These are phyloP conservation scores for Alternaria hordeiaustralica DNA, from an alignment of 2,329 filamentous ascomycete genomes.

Conservation along the genomic window DNA sequence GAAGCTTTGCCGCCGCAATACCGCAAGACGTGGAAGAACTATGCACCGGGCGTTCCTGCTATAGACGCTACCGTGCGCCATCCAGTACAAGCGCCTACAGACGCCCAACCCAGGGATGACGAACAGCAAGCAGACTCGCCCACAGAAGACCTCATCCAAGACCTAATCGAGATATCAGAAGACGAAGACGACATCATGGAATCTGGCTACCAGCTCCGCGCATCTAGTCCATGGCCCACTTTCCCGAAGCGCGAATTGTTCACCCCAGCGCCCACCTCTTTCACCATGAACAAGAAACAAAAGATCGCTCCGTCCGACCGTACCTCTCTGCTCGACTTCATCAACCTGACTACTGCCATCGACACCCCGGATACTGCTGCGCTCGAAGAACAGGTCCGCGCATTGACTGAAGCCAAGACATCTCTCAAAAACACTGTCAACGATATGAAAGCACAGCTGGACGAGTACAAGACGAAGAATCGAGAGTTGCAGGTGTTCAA, in stretches of 20 bases:
- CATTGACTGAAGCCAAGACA: background rate
- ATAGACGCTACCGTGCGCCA: no score
- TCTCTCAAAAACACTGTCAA: background rate
- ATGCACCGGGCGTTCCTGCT: background rate
- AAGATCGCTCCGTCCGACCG: background rate
- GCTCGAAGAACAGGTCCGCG: background rate
- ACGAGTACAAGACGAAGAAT: background rate
- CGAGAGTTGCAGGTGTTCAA: background rate
- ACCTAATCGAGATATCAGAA: background rate
- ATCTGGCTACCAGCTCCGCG: background rate
- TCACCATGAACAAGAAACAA: background rate
- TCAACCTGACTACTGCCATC: background rate
- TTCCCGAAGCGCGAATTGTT: background rate
- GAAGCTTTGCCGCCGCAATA: background rate
- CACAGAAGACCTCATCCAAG: background rate
- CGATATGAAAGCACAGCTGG: background rate
- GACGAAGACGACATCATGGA: background rate
- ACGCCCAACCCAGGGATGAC: background rate
- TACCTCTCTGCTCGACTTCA: background rate
- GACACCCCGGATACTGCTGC: background rate
- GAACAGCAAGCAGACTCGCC: background rate
- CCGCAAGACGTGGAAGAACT: background rate
- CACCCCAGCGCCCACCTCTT: background rate
- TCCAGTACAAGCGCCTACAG: background rate
- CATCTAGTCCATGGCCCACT: background rate